phyloP scores from a whole-genome alignment of 768 basidiomycete species.

The Scleroderma bovista region DNA sequence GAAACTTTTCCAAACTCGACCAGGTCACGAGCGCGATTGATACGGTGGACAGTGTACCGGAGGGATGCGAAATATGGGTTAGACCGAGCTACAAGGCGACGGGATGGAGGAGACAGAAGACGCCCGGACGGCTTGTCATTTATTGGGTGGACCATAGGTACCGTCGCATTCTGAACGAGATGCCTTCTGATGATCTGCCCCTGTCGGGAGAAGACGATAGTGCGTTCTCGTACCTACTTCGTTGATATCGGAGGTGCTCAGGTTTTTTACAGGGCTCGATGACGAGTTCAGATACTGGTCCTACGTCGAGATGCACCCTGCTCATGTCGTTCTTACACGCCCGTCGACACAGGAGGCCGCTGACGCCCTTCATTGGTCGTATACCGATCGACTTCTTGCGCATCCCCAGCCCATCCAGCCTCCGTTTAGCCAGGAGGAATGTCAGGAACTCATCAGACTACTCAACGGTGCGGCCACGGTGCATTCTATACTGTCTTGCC shows the following conservation, averaged over 20 bases:
- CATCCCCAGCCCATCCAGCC: constrained; percentile 50
- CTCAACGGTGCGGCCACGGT: constrained; percentile 34
- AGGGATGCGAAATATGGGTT: constrained; percentile 62
- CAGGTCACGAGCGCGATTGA: constrained; percentile 28
- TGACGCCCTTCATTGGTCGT: constrained; percentile 75
- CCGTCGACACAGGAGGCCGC: constrained; percentile 62
- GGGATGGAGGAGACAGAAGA: constrained; percentile 26
- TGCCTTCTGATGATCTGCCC: constrained; percentile 29
- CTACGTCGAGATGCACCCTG: constrained; percentile 75
- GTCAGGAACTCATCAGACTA: constrained; percentile 63
- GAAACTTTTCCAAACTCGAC: constrained; percentile 45
- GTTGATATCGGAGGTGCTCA: background rate
- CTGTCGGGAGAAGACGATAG: constrained; percentile 35
- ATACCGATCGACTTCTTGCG: constrained; percentile 71
- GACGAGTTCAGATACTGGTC: constrained; percentile 79
- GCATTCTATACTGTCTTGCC: background rate
- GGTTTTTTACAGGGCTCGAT: constrained; percentile 49
- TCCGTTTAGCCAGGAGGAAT: constrained; percentile 74
- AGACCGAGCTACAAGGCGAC: constrained; percentile 27
- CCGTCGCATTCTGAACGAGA: constrained; percentile 45
- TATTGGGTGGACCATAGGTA: constrained; percentile 66
- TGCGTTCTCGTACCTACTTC: constrained; percentile 21
- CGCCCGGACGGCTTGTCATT: constrained; percentile 32
- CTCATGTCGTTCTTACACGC: constrained; percentile 53
- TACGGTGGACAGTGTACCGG: constrained; percentile 28